These are phyloP conservation scores for Tylopilus plumbeoviolaceoides DNA, from an alignment of 768 basidiomycete species.

Conservation along the genomic window DNA sequence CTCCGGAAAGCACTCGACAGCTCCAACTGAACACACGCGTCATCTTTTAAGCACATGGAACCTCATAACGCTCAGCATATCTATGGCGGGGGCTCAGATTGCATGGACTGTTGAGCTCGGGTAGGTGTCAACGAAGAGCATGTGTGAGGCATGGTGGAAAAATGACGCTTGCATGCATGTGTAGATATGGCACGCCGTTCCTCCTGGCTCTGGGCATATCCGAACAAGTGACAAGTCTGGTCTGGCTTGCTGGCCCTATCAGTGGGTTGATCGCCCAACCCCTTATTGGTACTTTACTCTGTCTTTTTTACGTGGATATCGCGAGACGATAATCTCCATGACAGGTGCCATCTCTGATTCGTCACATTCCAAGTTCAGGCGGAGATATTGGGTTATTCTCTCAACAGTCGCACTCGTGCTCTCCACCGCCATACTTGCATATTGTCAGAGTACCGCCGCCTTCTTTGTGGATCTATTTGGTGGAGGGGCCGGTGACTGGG, in stretches of 20 bases:
- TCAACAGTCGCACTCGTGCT: conserved; percentile 78
- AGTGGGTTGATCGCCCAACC: conserved; percentile 95
- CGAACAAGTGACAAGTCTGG: conserved; percentile 87
- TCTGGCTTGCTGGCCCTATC: conserved; percentile 95
- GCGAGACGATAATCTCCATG: conserved; percentile 3
- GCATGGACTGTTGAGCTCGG: conserved; percentile 96
- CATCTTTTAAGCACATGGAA: conserved; percentile 51
- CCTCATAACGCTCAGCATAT: conserved; percentile 78
- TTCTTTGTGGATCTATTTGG: conserved; percentile 75
- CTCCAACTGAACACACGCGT: conserved; percentile 22
- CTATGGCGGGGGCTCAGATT: conserved; percentile 93
- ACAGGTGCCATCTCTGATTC: conserved; percentile 93
- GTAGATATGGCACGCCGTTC: conserved; percentile 94
- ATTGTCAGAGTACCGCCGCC: conserved; percentile 67
- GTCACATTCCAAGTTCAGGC: conserved; percentile 83
- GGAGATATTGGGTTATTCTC: conserved; percentile 90
- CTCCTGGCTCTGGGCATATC: conserved; percentile 75
- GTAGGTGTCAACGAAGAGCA: conserved; percentile 40
- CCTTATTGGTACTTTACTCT: conserved; percentile 69
- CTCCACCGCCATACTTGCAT: conserved; percentile 78
- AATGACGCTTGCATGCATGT: conserved; percentile 5
- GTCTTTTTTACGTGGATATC: not conserved
- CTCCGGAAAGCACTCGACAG: conserved; percentile 18
- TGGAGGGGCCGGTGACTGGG: conserved; percentile 82
- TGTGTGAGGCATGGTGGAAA: not conserved